These are phyloP conservation scores for Starmerella sp. DNA, from an alignment of 805 yeast genomes.

Conservation along the genomic window DNA sequence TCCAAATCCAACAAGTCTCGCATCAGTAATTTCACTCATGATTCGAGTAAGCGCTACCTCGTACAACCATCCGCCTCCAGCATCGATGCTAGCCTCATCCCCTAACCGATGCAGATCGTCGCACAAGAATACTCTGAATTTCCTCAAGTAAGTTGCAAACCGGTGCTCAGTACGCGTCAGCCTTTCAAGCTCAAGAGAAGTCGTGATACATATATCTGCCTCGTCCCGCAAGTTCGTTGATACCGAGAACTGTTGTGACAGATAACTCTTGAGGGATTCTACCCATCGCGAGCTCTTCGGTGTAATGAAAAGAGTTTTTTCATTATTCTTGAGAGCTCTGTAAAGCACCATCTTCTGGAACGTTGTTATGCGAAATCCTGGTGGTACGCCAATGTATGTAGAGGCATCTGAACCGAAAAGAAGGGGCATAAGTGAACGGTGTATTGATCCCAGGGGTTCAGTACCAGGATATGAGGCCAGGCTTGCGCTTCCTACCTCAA, in stretches of 20 bases:
- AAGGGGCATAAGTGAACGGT: conserved; percentile 3
- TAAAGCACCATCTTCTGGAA: background rate
- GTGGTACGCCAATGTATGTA: conserved; percentile 45
- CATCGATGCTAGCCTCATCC: conserved; percentile 33
- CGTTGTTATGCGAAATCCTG: background rate
- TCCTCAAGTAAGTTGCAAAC: conserved; percentile 34
- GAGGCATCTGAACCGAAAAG: conserved; percentile 2
- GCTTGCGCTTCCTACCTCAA: background rate
- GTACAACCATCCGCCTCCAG: conserved; percentile 45
- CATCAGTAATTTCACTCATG: conserved; percentile 15
- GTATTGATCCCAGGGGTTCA: background rate
- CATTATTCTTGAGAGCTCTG: background rate
- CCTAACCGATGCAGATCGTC: conserved; percentile 68
- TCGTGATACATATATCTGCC: background rate
- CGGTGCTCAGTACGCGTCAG: background rate
- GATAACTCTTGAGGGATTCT: background rate
- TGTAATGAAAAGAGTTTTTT: background rate
- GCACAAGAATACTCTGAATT: conserved; percentile 54
- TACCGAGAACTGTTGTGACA: background rate
- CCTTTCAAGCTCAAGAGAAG: background rate
- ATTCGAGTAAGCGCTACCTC: conserved; percentile 60
- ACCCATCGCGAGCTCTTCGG: background rate
- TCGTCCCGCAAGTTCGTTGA: background rate
- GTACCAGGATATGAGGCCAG: background rate
- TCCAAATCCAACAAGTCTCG: conserved; percentile 57